Conservation (phyloP, 2,329 filamentous ascomycete genomes). For the Westerdykella aurantiaca region DNA sequence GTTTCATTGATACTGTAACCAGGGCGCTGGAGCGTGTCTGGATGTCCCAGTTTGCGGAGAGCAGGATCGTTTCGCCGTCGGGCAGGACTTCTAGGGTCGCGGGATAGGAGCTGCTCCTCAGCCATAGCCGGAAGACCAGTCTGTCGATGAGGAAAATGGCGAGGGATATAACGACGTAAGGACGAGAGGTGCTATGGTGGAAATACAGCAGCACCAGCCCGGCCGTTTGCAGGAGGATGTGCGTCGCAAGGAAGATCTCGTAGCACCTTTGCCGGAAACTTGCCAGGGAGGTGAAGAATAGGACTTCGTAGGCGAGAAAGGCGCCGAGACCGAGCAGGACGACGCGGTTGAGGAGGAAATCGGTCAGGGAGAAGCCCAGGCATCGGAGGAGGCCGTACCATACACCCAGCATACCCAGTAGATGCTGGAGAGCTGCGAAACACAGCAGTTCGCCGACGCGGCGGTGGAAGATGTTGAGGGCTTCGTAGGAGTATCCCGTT, state of each 20-base stretch:
- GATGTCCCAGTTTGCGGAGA: constrained; percentile 42
- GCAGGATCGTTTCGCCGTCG: constrained; percentile 52
- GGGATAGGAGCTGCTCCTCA: constrained; percentile 46
- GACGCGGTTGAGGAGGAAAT: constrained; percentile 49
- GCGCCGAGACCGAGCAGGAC: constrained; percentile 52
- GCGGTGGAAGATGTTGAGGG: constrained; percentile 60
- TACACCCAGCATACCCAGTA: constrained; percentile 48
- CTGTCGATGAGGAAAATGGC: constrained; percentile 55
- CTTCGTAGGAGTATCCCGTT: constrained; percentile 61
- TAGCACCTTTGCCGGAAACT: constrained; percentile 58
- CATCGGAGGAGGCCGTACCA: constrained; percentile 52
- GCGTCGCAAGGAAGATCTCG: constrained; percentile 56
- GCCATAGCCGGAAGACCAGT: constrained; percentile 50
- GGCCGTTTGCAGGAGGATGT: constrained; percentile 53
- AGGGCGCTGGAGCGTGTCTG: constrained; percentile 8
- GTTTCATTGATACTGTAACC: constrained; percentile 33
- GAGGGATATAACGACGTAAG: constrained; percentile 51
- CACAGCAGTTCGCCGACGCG: constrained; percentile 58
- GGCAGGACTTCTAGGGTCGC: constrained; percentile 49
- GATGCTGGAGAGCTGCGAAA: constrained; percentile 54
- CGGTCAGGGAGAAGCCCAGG: constrained; percentile 45
- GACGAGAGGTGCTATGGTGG: constrained; percentile 50
- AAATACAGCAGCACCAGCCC: constrained; percentile 55
- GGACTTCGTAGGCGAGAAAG: constrained; percentile 53
- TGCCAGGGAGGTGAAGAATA: constrained; percentile 57